Conservation (phyloP, 306 rosid species). For the Malus asiatica region DNA sequence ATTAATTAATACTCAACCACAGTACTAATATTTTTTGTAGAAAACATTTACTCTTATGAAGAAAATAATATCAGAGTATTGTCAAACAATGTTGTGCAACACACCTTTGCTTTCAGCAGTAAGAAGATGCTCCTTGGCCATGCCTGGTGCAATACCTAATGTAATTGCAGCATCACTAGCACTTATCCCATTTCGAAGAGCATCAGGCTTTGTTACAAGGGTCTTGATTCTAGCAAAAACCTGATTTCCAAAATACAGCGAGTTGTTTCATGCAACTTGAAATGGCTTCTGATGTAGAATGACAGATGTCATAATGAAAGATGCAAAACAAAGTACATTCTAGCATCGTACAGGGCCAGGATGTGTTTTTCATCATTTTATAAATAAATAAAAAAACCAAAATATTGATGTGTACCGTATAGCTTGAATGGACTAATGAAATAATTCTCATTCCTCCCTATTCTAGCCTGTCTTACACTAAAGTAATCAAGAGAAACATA, state of each 20-base stretch:
- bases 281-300: slow-evolving; percentile 6
- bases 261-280: slow-evolving; percentile 15
- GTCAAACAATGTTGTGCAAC: slow-evolving; percentile 8
- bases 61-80: neutral
- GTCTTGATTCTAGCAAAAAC: slow-evolving; percentile 70
- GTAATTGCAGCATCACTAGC: slow-evolving; percentile 92
- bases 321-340: neutral
- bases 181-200: slow-evolving; percentile 79
- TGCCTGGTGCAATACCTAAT: slow-evolving; percentile 86
- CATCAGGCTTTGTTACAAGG: slow-evolving; percentile 64
- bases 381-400: neutral
- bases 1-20: slow-evolving; percentile 4
- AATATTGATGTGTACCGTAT: neutral
- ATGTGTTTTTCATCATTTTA: neutral
- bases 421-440: neutral
- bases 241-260: slow-evolving; percentile 30
- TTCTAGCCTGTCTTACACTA: neutral
- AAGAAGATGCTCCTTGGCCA: slow-evolving; percentile 97
- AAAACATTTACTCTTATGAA: neutral
- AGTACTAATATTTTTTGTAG: neutral
- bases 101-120: slow-evolving; percentile 91
- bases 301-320: neutral
- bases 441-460: neutral
- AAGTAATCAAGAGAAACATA: neutral
- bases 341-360: neutral